phyloP scores from a whole-genome alignment of 148 eudicot species.

The Mesembryanthemum crystallinum region DNA sequence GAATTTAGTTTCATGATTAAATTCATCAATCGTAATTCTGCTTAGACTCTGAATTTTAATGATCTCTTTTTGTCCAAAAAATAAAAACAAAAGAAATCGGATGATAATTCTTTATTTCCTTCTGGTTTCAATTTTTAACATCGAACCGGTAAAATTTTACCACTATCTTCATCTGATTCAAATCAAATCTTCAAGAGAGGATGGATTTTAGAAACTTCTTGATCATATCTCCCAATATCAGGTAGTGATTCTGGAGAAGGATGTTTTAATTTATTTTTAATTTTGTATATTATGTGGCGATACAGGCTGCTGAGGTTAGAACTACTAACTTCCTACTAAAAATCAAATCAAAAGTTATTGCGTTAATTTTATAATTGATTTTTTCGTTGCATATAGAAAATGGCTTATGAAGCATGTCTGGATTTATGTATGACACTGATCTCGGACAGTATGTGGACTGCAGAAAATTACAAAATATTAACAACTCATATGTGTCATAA shows the following conservation, averaged over 20 bases:
- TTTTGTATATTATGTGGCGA: neutral
- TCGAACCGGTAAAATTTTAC: neutral
- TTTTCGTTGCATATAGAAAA: constrained; percentile 6
- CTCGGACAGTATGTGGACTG: constrained; percentile 13
- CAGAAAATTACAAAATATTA: constrained; percentile 12
- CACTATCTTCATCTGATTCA: neutral
- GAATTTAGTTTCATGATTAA: neutral
- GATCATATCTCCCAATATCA: neutral
- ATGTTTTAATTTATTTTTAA: neutral
- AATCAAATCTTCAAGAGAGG: neutral
- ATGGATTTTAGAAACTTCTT: too few relatives aligned
- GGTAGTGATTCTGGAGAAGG: neutral
- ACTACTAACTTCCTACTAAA: too few relatives aligned
- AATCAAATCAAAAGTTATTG: too few relatives aligned
- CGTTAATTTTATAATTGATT: neutral
- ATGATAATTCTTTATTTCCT: neutral
- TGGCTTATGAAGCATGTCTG: constrained; percentile 6
- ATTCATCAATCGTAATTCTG: neutral
- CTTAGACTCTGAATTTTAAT: neutral
- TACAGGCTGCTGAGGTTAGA: too few relatives aligned
- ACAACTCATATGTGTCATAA: constrained; percentile 23
- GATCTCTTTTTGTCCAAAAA: neutral
- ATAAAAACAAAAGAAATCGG: neutral
- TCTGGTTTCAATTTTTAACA: too few relatives aligned
- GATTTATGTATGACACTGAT: constrained; percentile 10